Conservation (phyloP, 805 yeast genomes). For the Barnettozyma californica region DNA sequence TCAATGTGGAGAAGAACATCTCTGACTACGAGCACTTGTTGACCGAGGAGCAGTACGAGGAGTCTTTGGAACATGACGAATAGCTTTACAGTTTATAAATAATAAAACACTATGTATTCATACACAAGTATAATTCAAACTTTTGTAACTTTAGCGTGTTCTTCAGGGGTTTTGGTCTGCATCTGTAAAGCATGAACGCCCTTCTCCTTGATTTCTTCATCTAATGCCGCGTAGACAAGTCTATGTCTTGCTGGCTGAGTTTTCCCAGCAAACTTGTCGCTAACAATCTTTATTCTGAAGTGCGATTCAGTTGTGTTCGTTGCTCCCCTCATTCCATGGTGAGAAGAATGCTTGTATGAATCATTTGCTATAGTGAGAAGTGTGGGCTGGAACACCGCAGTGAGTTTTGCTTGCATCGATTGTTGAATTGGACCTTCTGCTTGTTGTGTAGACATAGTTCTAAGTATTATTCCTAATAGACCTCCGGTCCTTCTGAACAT, state of each 20-base stretch:
- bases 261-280: slow-evolving; percentile 61
- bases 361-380: slow-evolving; percentile 62
- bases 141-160: slow-evolving; percentile 24
- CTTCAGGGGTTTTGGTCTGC: slow-evolving; percentile 70
- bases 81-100: neutral
- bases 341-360: slow-evolving; percentile 84
- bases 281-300: slow-evolving; percentile 68
- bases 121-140: neutral
- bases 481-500: neutral
- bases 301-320: slow-evolving; percentile 74
- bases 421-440: slow-evolving; percentile 23
- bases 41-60: slow-evolving; percentile 43
- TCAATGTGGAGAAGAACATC: slow-evolving; percentile 46
- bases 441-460: slow-evolving; percentile 22
- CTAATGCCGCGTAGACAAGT: slow-evolving; percentile 58
- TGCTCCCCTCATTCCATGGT: slow-evolving; percentile 74
- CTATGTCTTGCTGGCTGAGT: slow-evolving; percentile 74
- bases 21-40: slow-evolving; percentile 52
- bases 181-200: slow-evolving; percentile 89
- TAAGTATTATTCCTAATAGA: slow-evolving; percentile 6
- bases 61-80: slow-evolving; percentile 21
- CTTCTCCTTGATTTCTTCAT: slow-evolving; percentile 62
- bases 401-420: slow-evolving; percentile 18
- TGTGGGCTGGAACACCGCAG: slow-evolving; percentile 32
- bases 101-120: neutral